Conservation (phyloP, 2,329 filamentous ascomycete species). For the Alternaria longipes region DNA sequence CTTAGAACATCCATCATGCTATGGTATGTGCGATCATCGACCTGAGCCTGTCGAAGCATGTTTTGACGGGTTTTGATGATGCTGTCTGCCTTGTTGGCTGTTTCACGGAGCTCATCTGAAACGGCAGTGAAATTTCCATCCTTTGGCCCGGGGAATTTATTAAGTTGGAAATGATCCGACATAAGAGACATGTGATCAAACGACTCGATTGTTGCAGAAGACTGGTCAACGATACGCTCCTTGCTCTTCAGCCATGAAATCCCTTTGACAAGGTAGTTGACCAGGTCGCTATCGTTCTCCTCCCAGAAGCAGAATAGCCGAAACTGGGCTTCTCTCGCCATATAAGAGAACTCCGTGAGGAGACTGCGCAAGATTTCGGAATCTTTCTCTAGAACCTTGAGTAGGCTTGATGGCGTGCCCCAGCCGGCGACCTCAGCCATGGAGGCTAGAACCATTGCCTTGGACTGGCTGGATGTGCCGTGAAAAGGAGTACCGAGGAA, state of each 20-base stretch:
- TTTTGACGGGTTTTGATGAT: conserved; percentile 36
- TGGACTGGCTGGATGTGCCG: conserved; percentile 25
- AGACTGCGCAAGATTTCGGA: conserved; percentile 22
- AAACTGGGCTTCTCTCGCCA: conserved; percentile 29
- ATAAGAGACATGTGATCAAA: conserved; percentile 32
- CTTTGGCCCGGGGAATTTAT: conserved; percentile 41
- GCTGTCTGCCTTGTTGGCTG: conserved; percentile 26
- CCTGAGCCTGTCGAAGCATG: conserved; percentile 25
- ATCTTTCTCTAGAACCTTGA: conserved; percentile 33
- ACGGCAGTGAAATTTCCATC: conserved; percentile 41
- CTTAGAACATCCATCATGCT: conserved; percentile 28
- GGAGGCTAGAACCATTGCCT: conserved; percentile 30
- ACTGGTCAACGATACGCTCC: conserved; percentile 42
- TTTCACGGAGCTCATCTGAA: conserved; percentile 34
- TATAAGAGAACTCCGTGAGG: conserved; percentile 28
- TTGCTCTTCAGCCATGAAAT: conserved; percentile 23
- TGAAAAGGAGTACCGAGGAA: conserved; percentile 36
- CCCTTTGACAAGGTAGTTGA: conserved; percentile 22
- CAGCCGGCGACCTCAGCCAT: conserved; percentile 29
- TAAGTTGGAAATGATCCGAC: conserved; percentile 42
- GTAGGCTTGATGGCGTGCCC: conserved; percentile 24
- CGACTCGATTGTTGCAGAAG: conserved; percentile 36
- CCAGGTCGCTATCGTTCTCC: conserved; percentile 28
- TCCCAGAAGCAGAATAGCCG: conserved; percentile 36
- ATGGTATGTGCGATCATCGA: conserved; percentile 28